A percentile compares a stretch with the other conserved stretches of the same genome.
These are phyloP conservation scores for Vigna angularis DNA, from an alignment of 306 rosid species.

Conservation along the genomic window DNA sequence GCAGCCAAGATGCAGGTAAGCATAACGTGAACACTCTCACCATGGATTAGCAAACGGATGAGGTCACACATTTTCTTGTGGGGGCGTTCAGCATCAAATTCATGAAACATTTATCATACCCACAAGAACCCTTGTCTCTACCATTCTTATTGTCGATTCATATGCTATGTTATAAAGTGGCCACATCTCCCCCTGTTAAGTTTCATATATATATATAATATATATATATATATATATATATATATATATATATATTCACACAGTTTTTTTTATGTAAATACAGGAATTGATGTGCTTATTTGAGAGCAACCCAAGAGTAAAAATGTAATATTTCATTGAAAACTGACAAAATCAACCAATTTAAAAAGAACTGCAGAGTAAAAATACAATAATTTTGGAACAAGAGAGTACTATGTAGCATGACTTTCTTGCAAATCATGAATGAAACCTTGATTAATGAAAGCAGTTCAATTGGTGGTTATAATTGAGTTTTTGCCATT, in stretches of 20 bases:
- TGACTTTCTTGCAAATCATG: neutral
- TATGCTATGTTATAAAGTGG: neutral
- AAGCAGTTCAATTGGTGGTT: neutral
- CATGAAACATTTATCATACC: conserved; percentile 4
- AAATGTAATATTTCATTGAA: too few relatives aligned
- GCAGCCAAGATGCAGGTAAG: conserved; percentile 72
- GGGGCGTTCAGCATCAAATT: neutral
- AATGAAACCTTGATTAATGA: neutral
- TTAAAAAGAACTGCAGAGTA: too few relatives aligned
- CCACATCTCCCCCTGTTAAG: neutral
- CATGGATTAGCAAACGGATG: conserved; percentile 1
- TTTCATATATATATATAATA: too few relatives aligned
- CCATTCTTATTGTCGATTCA: conserved; percentile 11
- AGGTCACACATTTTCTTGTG: neutral
- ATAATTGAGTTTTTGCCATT: conserved; percentile 15
- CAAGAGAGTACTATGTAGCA: neutral
- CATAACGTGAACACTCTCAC: conserved; percentile 32
- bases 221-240: too few relatives aligned
- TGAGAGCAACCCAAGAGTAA: too few relatives aligned
- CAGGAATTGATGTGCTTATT: too few relatives aligned
- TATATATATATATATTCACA: too few relatives aligned
- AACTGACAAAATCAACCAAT: too few relatives aligned
- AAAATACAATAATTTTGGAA: too few relatives aligned
- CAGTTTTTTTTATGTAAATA: too few relatives aligned
- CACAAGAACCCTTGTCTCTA: conserved; percentile 7